phyloP scores from a whole-genome alignment of 257 asterid genomes.

The Salvia hispanica region DNA sequence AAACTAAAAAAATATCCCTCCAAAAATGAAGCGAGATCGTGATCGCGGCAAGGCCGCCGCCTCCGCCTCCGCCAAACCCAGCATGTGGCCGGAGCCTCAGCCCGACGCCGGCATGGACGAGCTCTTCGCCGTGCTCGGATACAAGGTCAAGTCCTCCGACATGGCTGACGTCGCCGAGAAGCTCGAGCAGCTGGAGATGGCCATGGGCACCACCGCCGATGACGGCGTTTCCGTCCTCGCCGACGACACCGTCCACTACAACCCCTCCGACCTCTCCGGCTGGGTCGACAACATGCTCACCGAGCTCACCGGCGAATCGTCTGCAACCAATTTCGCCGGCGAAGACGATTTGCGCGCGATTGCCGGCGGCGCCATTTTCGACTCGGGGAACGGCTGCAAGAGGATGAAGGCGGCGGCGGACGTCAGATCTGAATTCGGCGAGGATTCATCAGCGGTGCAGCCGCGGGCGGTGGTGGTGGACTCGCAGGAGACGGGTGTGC shows the following conservation, averaged over 20 bases:
- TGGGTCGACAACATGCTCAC: conserved; percentile 73
- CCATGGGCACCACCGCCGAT: conserved; percentile 58
- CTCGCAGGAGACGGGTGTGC: conserved; percentile 75
- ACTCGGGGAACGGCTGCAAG: conserved; percentile 35
- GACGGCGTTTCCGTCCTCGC: conserved; percentile 54
- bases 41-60: conserved; percentile 46
- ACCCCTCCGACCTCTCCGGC: conserved; percentile 75
- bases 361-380: conserved; percentile 68
- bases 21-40: conserved; percentile 71
- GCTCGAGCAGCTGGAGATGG: conserved; percentile 77
- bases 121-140: conserved; percentile 74
- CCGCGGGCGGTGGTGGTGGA: conserved; percentile 65
- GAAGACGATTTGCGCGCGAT: conserved; percentile 81
- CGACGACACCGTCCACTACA: conserved; percentile 57
- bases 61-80: conserved; percentile 35
- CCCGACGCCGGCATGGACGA: conserved; percentile 80
- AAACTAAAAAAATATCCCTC: neutral
- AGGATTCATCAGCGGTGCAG: conserved; percentile 20
- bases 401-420: conserved; percentile 42
- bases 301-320: conserved; percentile 50
- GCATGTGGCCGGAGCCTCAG: conserved; percentile 57
- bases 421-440: conserved; percentile 43
- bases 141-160: conserved; percentile 75
- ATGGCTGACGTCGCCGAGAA: conserved; percentile 83
- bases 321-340: conserved; percentile 26